Evolutionary conservation across 129 eudicot species (phyloP).

Genomic region (Arctium lappa): DNA sequence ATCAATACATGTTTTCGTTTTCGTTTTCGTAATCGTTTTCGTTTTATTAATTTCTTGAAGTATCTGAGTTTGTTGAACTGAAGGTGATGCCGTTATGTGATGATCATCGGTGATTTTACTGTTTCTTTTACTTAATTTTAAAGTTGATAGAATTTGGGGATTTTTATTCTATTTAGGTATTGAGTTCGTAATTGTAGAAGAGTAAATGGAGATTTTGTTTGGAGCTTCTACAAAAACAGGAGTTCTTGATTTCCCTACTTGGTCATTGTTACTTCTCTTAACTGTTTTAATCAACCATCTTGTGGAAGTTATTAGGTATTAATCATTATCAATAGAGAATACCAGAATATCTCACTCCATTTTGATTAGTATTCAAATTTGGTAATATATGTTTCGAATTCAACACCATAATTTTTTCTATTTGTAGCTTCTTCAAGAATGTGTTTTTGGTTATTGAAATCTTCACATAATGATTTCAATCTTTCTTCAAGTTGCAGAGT

Average conservation of each 20-base stretch:
- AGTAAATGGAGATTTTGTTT: neutral
- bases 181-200: neutral
- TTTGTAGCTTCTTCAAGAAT: slow-evolving; percentile 3
- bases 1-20: neutral
- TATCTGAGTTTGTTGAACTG: slow-evolving; percentile 17
- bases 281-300: slow-evolving; percentile 10
- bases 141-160: slow-evolving; percentile 12
- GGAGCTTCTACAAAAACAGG: slow-evolving; percentile 9
- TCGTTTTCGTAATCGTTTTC: neutral
- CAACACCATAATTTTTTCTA: neutral
- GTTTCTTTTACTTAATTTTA: neutral
- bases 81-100: slow-evolving; percentile 8
- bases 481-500: neutral
- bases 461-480: neutral
- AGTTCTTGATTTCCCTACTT: slow-evolving; percentile 1
- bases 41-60: neutral
- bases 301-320: neutral
- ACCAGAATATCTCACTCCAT: neutral
- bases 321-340: neutral
- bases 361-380: neutral
- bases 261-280: neutral
- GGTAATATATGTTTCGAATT: neutral
- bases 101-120: slow-evolving; percentile 7
- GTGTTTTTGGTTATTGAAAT: neutral
- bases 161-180: neutral